phyloP scores from a whole-genome alignment of 176 grass and related monocot species.

The Puccinellia tenuiflora region DNA sequence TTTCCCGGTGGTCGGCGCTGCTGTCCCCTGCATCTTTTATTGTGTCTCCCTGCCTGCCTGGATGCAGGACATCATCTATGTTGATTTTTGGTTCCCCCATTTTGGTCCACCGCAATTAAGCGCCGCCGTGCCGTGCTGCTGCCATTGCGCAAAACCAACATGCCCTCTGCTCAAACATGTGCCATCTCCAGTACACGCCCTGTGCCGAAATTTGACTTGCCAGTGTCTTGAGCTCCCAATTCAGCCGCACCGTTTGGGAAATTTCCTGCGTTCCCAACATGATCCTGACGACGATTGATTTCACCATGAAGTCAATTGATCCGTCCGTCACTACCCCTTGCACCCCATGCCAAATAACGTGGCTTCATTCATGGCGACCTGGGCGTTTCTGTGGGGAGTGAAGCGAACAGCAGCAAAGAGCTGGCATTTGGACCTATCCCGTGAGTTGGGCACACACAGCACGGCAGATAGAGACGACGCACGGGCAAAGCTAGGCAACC shows the following conservation, averaged over 20 bases:
- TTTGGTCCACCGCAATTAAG: slow-evolving; percentile 5
- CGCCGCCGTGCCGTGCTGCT: neutral
- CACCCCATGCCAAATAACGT: neutral
- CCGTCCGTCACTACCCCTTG: neutral
- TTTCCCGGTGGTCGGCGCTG: slow-evolving; percentile 1
- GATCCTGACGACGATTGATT: neutral
- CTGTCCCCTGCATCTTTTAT: slow-evolving; percentile 1
- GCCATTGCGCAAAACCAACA: slow-evolving; percentile 12
- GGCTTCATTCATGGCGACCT: neutral
- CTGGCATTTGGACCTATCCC: slow-evolving; percentile 42
- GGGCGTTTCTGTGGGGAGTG: neutral
- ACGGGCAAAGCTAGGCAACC: neutral
- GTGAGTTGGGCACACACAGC: slow-evolving; percentile 25
- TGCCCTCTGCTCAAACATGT: neutral
- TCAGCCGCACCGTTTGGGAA: neutral
- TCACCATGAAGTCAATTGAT: slow-evolving; percentile 6
- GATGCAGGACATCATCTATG: neutral
- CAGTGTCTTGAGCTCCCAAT: neutral
- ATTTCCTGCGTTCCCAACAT: neutral
- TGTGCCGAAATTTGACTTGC: neutral
- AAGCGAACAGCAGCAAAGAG: neutral
- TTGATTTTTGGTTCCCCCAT: neutral
- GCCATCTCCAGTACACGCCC: neutral
- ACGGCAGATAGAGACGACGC: neutral
- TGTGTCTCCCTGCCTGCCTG: slow-evolving; percentile 5